Conservation (phyloP, 1,284 basidiomycete genomes). For the Leucoagaricus sp. region DNA sequence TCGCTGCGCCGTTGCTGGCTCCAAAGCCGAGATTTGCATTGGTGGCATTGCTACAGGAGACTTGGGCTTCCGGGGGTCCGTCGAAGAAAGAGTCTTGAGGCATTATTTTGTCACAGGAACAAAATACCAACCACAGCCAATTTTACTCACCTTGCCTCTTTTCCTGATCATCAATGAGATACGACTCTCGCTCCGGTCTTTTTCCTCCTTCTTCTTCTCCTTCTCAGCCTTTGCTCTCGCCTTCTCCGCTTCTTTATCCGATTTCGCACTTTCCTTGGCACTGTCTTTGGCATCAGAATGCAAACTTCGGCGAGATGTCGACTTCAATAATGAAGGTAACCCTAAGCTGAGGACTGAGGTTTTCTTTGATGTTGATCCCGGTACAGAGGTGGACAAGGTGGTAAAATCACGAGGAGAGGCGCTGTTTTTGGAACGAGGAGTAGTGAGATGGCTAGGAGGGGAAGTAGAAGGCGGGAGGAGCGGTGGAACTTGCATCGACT, state of each 20-base stretch:
- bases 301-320: constrained; percentile 78
- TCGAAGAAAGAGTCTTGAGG: constrained; percentile 79
- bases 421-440: constrained; percentile 41
- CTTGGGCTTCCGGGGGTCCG: constrained; percentile 72
- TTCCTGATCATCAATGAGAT: constrained; percentile 89
- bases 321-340: constrained; percentile 81
- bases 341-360: constrained; percentile 76
- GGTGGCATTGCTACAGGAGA: constrained; percentile 76
- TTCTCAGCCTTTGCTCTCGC: constrained; percentile 57
- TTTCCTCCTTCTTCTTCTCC: constrained; percentile 64
- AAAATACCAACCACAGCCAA: constrained; percentile 15
- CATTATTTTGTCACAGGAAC: constrained; percentile 19
- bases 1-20: constrained; percentile 76
- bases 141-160: constrained; percentile 80
- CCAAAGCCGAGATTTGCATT: constrained; percentile 84
- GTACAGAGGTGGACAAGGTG: constrained; percentile 54
- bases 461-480: constrained; percentile 51
- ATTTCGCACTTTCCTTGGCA: constrained; percentile 45
- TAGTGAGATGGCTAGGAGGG: constrained; percentile 43
- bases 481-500: constrained; percentile 72
- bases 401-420: constrained; percentile 57
- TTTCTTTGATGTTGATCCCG: constrained; percentile 69
- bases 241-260: constrained; percentile 40
- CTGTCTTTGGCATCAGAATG: constrained; percentile 72
- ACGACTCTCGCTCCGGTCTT: constrained; percentile 79